Base-by-base conservation (phyloP, 2,329 filamentous ascomycete genomes). In the Aureobasidium sp. region DNA sequence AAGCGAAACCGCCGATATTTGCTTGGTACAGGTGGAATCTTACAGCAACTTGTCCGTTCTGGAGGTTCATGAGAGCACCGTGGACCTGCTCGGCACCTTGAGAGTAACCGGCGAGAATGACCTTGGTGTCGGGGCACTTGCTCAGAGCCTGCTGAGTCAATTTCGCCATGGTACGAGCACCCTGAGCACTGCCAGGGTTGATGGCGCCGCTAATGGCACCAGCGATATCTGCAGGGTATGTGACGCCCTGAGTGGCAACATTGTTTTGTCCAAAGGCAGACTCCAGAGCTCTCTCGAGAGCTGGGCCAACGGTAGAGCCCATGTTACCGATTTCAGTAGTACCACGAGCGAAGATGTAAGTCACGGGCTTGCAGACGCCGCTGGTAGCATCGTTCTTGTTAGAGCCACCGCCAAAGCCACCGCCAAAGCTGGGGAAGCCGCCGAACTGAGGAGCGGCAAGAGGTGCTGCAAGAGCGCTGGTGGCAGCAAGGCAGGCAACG, bases 341-440 rank as follows among this genome's bases (percentile, higher is more conserved):
- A 6, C 80, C 81, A 17, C 81, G 77, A 19, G 81, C 81, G 63
- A 80, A 83, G 64, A 84, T 76, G 53, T 83, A 69, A 3, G 80
- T 82, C 62, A 80, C 74, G 29, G 73, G 66, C 45, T 75, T 75
- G 69, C 77, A 79, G 9, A 60, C 57, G 15, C 63, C 64, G 42
- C 60, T 57, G 35, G 58, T 54, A n/a, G 66, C 42, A 40, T 66
- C 64, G 60, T 62, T 64, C 23, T 63, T 61, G 53, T 63, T 65
- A 15, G 4, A 45, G 42, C 49, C 37, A 33, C 37, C 37, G 25
- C 37, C 35, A n/a, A 42, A 40, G 2, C 33, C 42, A 8, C 57
- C 25, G 10, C 53, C 53, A 11, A 57, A 40, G 40, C 53, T 25
- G 13, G 29, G 29, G 40, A 57, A 37, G 27, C 40, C 42, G 19